phyloP scores from a whole-genome alignment of 78 protist genomes.

The Chrysochromulina tobinii region DNA sequence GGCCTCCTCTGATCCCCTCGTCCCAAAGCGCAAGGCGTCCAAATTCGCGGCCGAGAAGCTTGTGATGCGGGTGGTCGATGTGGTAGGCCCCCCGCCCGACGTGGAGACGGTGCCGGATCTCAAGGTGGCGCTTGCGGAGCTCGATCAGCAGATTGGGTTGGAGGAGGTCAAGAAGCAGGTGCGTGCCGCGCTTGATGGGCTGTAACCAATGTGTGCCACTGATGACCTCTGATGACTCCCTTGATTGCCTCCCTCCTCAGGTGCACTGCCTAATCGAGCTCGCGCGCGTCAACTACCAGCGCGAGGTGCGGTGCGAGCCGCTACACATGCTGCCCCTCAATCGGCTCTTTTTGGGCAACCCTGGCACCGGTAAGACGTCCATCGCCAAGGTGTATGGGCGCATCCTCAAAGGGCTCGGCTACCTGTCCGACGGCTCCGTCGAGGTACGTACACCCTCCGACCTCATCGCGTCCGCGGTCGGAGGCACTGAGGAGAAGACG shows the following conservation, averaged over 20 bases:
- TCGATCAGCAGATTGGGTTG: constrained; percentile 32
- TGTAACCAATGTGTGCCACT: too few species aligned
- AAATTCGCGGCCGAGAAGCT: background rate
- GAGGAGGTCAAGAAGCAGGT: constrained; percentile 29
- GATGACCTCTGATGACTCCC: too few species aligned
- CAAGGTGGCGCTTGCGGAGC: background rate
- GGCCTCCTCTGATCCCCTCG: too few species aligned
- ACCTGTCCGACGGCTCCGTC: constrained; percentile 38
- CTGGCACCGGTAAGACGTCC: constrained; percentile 64
- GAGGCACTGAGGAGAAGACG: constrained; percentile 15
- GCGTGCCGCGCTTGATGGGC: too few species aligned
- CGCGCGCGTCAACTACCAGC: background rate
- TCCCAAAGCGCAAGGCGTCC: background rate
- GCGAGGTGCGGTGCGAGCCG: constrained; percentile 23
- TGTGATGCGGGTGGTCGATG: background rate
- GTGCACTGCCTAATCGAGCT: background rate
- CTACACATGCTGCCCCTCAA: background rate
- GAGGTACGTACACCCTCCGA: constrained; percentile 12
- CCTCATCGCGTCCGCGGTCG: constrained; percentile 22
- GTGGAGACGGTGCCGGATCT: background rate
- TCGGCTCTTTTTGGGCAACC: constrained; percentile 48
- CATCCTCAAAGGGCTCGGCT: constrained; percentile 23
- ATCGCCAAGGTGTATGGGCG: constrained; percentile 42
- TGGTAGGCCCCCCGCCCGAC: background rate
- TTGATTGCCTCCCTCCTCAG: too few species aligned